Conservation (phyloP, 2,329 filamentous ascomycete genomes). For the Xylariaceae sp. region DNA sequence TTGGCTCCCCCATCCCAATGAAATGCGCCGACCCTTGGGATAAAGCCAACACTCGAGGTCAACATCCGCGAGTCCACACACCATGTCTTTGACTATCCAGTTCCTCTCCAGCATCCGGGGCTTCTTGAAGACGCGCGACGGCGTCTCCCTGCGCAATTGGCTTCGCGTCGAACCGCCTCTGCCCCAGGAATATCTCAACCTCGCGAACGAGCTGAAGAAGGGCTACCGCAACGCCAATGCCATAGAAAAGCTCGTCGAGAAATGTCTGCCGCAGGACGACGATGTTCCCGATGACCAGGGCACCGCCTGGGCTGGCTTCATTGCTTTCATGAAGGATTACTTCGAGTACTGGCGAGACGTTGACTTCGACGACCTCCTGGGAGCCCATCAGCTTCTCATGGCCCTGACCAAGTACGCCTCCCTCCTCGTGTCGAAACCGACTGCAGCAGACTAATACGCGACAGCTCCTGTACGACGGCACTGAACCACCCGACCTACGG, state of each 20-base stretch:
- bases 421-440: neutral
- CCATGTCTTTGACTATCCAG: constrained; percentile 59
- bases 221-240: constrained; percentile 49
- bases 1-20: neutral
- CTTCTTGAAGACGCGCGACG: constrained; percentile 59
- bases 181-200: constrained; percentile 59
- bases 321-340: constrained; percentile 75
- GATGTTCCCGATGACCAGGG: constrained; percentile 59
- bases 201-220: constrained; percentile 61
- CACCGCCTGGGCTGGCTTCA: constrained; percentile 69
- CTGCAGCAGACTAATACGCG: constrained; percentile 9
- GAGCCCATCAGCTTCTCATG: constrained; percentile 69
- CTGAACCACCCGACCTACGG: constrained; percentile 75
- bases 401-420: constrained; percentile 61
- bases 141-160: constrained; percentile 60
- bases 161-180: constrained; percentile 70
- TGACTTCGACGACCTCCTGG: constrained; percentile 66
- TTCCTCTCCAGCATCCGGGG: constrained; percentile 62
- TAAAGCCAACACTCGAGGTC: constrained; percentile 4
- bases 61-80: constrained; percentile 9
- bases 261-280: constrained; percentile 58
- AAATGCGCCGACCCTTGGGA: constrained; percentile 9
- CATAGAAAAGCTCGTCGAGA: constrained; percentile 59
- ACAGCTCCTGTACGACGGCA: constrained; percentile 74
- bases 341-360: constrained; percentile 76